Base-by-base conservation (phyloP, 345 rosid species). In the Erucastrum elatum region DNA sequence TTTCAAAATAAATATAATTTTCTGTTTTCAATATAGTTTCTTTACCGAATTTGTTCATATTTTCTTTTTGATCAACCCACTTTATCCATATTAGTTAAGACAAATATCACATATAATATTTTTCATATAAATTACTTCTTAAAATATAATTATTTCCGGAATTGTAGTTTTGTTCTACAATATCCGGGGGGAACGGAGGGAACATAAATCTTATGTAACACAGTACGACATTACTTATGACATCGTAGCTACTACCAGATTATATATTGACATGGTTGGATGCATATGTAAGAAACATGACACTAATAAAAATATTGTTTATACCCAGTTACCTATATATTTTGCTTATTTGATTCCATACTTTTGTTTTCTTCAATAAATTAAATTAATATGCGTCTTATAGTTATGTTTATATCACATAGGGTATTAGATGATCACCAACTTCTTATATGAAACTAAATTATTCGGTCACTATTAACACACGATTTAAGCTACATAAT, bases 161-260 rank as follows among this genome's bases (percentile, higher is more conserved):
- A 37, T 37, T 37, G 12, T 8, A 37, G 11, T 37, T 37, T 37
- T 37, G 44, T 37, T 34, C 37, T 37, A 37, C 11, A 37, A 37
- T 37, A 37, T 37, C 9, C 10, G 44, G 3, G 11, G 21, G 21
- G 21, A 21, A 21, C 21, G 21, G 21, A 37, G 44, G 44, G 44
- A 37, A 64, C 33, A 37, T 53, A 49, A n/a, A 55, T 39, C 33
- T 39, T 78, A 71, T 78, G 71, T 58, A 11, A 69, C 29, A 55
- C 41, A 70, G 39, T 64, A 70, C 33, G 66, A 71, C 65, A 70
- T 64, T 46, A 26, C 64, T 63, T 2, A 34, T 70, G 76, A 64
- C 81, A 64, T 64, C 76, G 64, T 58, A 71, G 76, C 81, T 16
- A 77, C 72, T 56, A 77, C 72, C 1, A 30, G 29, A 59, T 64